Percentiles rank a stretch among this genome's conserved stretches.
phyloP scores from a whole-genome alignment of 257 asterid genomes.

The Catharanthus roseus region DNA sequence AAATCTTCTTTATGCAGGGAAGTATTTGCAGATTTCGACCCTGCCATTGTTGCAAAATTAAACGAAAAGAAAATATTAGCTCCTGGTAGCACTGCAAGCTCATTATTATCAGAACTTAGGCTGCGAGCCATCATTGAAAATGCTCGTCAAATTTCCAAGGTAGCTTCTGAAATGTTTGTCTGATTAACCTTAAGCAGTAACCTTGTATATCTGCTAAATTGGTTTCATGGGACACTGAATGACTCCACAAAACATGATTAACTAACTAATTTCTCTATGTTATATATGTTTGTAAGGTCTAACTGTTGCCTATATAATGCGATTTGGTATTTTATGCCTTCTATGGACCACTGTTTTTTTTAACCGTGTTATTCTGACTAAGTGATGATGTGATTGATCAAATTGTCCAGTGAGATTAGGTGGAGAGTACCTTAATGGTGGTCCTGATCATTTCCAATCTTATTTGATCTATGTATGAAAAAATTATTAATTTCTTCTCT shows the following conservation, averaged over 20 bases:
- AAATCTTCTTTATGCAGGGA: constrained; percentile 21
- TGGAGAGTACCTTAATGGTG: constrained; percentile 15
- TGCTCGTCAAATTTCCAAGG: constrained; percentile 43
- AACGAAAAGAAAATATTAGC: constrained; percentile 35
- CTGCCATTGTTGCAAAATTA: constrained; percentile 31
- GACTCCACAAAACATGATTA: neutral
- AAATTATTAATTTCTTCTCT: neutral
- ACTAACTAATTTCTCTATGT: neutral
- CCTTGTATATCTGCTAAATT: constrained; percentile 1
- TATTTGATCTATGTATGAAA: neutral
- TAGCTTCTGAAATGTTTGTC: neutral
- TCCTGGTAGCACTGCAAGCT: constrained; percentile 32
- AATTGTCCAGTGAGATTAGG: constrained; percentile 21
- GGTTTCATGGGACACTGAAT: neutral
- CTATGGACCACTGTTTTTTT: constrained; percentile 12
- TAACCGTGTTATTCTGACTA: neutral
- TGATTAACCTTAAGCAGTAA: neutral
- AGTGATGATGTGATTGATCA: neutral
- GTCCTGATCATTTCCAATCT: constrained; percentile 18
- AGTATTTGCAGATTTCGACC: constrained; percentile 40
- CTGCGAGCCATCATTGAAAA: constrained; percentile 37
- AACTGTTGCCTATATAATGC: neutral
- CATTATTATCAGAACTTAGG: constrained; percentile 34
- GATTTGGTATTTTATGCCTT: neutral
- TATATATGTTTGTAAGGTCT: neutral